Evolutionary conservation across 345 rosid genomes (phyloP).

Genomic region (Murraya paniculata): DNA sequence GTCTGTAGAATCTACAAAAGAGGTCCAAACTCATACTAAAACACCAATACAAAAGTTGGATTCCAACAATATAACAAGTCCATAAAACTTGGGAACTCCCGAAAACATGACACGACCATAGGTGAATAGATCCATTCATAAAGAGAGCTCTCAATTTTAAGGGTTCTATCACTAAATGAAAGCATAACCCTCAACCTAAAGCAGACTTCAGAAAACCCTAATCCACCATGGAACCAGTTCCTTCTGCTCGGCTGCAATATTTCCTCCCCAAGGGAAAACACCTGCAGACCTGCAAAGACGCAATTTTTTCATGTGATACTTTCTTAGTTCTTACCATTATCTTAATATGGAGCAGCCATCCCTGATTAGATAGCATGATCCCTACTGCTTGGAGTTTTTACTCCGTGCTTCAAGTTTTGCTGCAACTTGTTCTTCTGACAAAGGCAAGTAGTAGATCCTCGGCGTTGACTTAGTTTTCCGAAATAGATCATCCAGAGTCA

Average conservation of each 20-base stretch:
- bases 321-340: slow-evolving; percentile 27
- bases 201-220: slow-evolving; percentile 26
- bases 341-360: slow-evolving; percentile 27
- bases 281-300: slow-evolving; percentile 51
- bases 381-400: slow-evolving; percentile 40
- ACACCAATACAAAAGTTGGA: slow-evolving; percentile 20
- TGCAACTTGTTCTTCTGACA: slow-evolving; percentile 86
- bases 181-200: slow-evolving; percentile 20
- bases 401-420: slow-evolving; percentile 57
- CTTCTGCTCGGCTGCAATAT: slow-evolving; percentile 25
- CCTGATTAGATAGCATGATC: slow-evolving; percentile 24
- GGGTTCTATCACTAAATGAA: slow-evolving; percentile 27
- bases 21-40: background rate
- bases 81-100: slow-evolving; percentile 10
- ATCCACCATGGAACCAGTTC: slow-evolving; percentile 21
- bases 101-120: slow-evolving; percentile 20
- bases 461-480: slow-evolving; percentile 92
- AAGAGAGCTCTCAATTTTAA: slow-evolving; percentile 19
- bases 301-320: slow-evolving; percentile 32
- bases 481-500: slow-evolving; percentile 92
- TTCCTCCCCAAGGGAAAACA: slow-evolving; percentile 29
- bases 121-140: slow-evolving; percentile 17
- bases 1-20: background rate
- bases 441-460: slow-evolving; percentile 90
- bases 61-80: slow-evolving; percentile 16